Evolutionary conservation across 441 rosid species (phyloP).

Genomic region (Biscutella laevigata): DNA sequence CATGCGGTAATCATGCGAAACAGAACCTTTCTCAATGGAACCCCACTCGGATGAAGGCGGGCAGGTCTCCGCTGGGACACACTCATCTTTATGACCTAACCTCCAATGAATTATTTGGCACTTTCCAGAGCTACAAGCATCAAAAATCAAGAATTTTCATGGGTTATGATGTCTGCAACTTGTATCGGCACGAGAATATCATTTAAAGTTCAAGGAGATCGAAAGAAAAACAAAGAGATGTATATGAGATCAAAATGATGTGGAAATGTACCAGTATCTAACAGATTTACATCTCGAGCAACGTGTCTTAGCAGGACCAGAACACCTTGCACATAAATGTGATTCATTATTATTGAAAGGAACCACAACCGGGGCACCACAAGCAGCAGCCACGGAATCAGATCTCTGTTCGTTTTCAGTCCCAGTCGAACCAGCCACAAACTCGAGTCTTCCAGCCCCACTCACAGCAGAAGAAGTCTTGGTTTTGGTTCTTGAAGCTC

Average conservation of each 20-base stretch:
- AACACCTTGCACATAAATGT: constrained; percentile 66
- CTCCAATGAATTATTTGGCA: constrained; percentile 94
- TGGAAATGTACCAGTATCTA: constrained; percentile 62
- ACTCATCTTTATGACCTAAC: constrained; percentile 63
- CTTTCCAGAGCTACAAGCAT: constrained; percentile 62
- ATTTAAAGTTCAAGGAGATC: neutral
- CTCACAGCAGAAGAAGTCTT: neutral
- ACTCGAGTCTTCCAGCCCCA: constrained; percentile 12
- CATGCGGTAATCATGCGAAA: constrained; percentile 23
- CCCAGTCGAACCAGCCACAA: constrained; percentile 14
- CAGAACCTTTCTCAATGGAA: constrained; percentile 30
- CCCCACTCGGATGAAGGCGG: constrained; percentile 34
- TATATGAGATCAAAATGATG: neutral
- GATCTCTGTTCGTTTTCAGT: neutral
- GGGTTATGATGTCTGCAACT: neutral
- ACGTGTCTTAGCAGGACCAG: constrained; percentile 71
- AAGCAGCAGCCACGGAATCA: constrained; percentile 28
- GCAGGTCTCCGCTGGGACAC: constrained; percentile 40
- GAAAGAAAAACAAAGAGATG: neutral
- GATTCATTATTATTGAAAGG: constrained; percentile 32
- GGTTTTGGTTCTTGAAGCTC: constrained; percentile 10
- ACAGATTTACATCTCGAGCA: constrained; percentile 86
- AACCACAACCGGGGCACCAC: constrained; percentile 31
- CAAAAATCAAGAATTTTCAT: constrained; percentile 8
- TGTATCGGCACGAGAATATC: neutral